These are phyloP conservation scores for Myxozyma mucilagina DNA, from an alignment of 805 yeast species.

Conservation along the genomic window DNA sequence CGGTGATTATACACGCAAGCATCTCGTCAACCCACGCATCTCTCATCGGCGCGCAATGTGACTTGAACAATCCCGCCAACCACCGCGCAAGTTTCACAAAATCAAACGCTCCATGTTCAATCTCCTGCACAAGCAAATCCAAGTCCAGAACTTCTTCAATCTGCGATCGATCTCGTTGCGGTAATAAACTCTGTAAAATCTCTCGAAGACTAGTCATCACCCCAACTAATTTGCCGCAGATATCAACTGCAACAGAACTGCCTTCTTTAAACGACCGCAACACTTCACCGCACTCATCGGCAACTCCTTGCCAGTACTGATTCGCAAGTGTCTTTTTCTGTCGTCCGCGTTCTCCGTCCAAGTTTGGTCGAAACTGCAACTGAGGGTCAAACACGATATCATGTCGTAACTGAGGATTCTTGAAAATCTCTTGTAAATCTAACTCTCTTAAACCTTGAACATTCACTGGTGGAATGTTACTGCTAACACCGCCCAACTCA, in stretches of 20 bases:
- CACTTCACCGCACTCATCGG: slow-evolving; percentile 56
- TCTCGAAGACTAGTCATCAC: slow-evolving; percentile 77
- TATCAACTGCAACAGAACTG: slow-evolving; percentile 4
- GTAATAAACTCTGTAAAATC: slow-evolving; percentile 71
- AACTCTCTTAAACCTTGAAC: slow-evolving; percentile 79
- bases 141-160: slow-evolving; percentile 75
- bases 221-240: slow-evolving; percentile 53
- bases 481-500: slow-evolving; percentile 7
- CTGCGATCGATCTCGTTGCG: slow-evolving; percentile 66
- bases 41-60: slow-evolving; percentile 95
- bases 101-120: slow-evolving; percentile 63
- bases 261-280: slow-evolving; percentile 22
- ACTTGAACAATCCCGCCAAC: slow-evolving; percentile 75
- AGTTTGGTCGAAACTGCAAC: slow-evolving; percentile 84
- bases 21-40: slow-evolving; percentile 86
- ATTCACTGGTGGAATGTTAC: slow-evolving; percentile 69
- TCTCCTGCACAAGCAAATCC: slow-evolving; percentile 72
- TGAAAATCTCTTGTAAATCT: slow-evolving; percentile 82
- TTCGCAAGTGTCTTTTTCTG: slow-evolving; percentile 75
- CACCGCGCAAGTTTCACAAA: slow-evolving; percentile 69
- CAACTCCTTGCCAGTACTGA: slow-evolving; percentile 79
- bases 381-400: slow-evolving; percentile 92
- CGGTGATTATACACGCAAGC: slow-evolving; percentile 52
- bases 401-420: slow-evolving; percentile 89
- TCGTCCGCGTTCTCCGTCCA: slow-evolving; percentile 87